Evolutionary conservation across 768 basidiomycete genomes (phyloP).

Genomic region (Amanita rubescens): DNA sequence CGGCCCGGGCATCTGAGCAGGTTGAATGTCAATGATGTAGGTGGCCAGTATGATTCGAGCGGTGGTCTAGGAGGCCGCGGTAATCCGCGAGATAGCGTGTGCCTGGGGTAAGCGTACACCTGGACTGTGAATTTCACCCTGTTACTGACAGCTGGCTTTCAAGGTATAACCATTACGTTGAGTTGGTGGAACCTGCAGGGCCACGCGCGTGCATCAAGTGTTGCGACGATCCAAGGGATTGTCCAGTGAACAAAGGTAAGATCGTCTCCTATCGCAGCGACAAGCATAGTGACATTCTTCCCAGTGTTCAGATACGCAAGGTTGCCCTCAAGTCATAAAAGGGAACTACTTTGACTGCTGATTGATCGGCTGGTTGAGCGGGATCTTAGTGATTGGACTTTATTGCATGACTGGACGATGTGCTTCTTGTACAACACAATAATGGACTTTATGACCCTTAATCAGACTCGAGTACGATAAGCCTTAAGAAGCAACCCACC

Average conservation of each 20-base stretch:
- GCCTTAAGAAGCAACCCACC: not conserved
- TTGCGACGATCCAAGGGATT: conserved; percentile 47
- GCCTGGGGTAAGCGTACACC: conserved; percentile 35
- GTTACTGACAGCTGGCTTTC: not conserved
- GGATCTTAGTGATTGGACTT: not conserved
- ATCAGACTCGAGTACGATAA: not conserved
- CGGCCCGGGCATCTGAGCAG: conserved; percentile 33
- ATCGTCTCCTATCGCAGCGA: not conserved
- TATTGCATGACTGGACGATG: not conserved
- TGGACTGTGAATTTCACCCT: not conserved
- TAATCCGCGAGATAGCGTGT: conserved; percentile 44
- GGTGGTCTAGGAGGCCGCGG: conserved; percentile 44
- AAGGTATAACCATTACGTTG: conserved; percentile 54
- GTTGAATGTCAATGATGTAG: conserved; percentile 39
- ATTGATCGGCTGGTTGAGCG: not conserved
- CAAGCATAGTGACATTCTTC: not conserved
- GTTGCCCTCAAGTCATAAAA: conserved; percentile 44
- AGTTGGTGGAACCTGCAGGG: conserved; percentile 46
- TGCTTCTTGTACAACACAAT: not conserved
- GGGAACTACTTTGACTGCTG: conserved; percentile 49
- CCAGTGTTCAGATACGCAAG: conserved; percentile 32
- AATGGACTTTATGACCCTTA: not conserved
- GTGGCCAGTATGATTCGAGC: conserved; percentile 54
- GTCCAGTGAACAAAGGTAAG: conserved; percentile 42
- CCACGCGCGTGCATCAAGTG: conserved; percentile 50